These are phyloP conservation scores for Backusella australiensis DNA, from an alignment of 192 early-diverging fungal genomes.

Conservation along the genomic window DNA sequence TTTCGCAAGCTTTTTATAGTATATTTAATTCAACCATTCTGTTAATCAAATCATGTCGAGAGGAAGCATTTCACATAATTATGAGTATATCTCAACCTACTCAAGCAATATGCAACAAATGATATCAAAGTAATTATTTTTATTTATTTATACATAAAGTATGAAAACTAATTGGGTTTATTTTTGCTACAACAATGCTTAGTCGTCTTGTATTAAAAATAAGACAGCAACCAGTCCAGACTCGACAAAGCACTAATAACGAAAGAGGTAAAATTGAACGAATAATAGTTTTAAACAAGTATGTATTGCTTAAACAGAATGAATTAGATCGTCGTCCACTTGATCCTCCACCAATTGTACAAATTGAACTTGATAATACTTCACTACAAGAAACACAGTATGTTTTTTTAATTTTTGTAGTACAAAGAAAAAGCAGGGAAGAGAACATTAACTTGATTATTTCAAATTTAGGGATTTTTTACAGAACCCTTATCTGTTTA, in stretches of 20 bases:
- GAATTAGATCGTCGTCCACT: slow-evolving; percentile 23
- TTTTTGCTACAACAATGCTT: background rate
- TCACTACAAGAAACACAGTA: slow-evolving; percentile 19
- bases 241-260: slow-evolving; percentile 30
- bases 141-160: background rate
- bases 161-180: background rate
- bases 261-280: slow-evolving; percentile 23
- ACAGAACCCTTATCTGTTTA: slow-evolving; percentile 89
- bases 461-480: slow-evolving; percentile 34
- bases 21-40: background rate
- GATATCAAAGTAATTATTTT: slow-evolving; percentile 3
- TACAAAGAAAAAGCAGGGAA: background rate
- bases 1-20: background rate
- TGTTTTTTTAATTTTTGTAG: background rate
- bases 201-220: slow-evolving; percentile 16
- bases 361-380: slow-evolving; percentile 14
- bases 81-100: slow-evolving; percentile 12
- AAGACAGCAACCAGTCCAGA: slow-evolving; percentile 29
- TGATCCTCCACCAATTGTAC: slow-evolving; percentile 34
- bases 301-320: background rate
- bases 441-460: background rate
- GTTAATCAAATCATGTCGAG: background rate
- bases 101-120: slow-evolving; percentile 7
- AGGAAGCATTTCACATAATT: slow-evolving; percentile 17
- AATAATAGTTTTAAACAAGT: background rate